A percentile compares a stretch with the other conserved stretches of the same genome.
These are phyloP conservation scores for Rhododendron molle DNA, from an alignment of 148 eudicot genomes.

Conservation along the genomic window DNA sequence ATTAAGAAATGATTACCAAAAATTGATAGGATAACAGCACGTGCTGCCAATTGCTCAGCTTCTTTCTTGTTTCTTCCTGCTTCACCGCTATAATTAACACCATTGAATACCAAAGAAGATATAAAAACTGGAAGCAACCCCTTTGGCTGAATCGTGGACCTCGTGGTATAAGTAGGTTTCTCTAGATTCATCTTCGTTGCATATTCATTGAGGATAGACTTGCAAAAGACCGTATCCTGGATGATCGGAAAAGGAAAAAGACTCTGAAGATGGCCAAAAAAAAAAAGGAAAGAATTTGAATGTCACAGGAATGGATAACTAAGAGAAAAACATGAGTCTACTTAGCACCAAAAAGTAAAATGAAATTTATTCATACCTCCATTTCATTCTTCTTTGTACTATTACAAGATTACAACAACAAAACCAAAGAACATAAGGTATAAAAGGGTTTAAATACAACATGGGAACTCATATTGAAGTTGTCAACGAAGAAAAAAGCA, in stretches of 20 bases:
- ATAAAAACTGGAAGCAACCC: slow-evolving; percentile 38
- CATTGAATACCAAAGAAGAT: slow-evolving; percentile 42
- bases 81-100: slow-evolving; percentile 43
- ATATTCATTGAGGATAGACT: slow-evolving; percentile 59
- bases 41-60: slow-evolving; percentile 55
- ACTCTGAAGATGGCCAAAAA: not conserved
- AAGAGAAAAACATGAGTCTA: not conserved
- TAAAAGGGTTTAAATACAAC: not conserved
- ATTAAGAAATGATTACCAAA: slow-evolving; percentile 39
- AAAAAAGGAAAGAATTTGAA: not conserved
- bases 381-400: not conserved
- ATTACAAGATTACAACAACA: not conserved
- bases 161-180: slow-evolving; percentile 44
- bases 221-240: slow-evolving; percentile 59
- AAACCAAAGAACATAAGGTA: not conserved
- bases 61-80: slow-evolving; percentile 52
- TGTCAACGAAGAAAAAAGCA: not conserved
- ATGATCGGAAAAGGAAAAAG: slow-evolving; percentile 2
- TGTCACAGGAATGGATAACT: not conserved
- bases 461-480: not conserved
- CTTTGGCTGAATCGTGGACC: slow-evolving; percentile 7
- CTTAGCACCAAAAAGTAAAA: not conserved
- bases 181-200: slow-evolving; percentile 42
- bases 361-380: not conserved
- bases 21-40: slow-evolving; percentile 43